Base-by-base conservation (phyloP, 345 rosid genomes). In the Salix arbutifolia region DNA sequence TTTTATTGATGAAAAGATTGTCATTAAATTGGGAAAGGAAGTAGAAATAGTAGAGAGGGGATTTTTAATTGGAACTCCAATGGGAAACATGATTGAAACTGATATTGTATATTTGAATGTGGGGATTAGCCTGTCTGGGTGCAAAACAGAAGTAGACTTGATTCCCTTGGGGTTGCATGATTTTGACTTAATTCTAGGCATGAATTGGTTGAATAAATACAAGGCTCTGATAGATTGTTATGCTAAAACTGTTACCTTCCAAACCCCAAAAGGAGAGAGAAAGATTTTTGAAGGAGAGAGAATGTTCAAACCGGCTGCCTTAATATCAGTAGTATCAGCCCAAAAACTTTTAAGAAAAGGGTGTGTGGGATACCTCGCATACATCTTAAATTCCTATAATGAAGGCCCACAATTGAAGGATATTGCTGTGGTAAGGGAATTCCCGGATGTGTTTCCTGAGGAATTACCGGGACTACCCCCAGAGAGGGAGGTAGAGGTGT, bases 291-390 rank as follows among this genome's bases (percentile, higher is more conserved):
- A 48, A 17, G 50, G 21, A 17, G 56, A 50, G 21, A 50, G 56
- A 0, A 0, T 17, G 18, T 7, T 16, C 6, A 50, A 17, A 17
- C 0, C 21, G 6, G 0, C 6, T 0, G 8, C 2, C 8, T 0
- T 31, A 31, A 31, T 31, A 31, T 31, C 0, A 5, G 0, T 31
- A 0, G 33, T 31, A 31, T 3, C 5, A 31, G 33, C 33, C 33
- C 33, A 31, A 5, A 31, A 31, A 31, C 33, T 31, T 0, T 31
- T 31, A 0, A 31, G 33, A 31, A 31, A 31, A 4, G 5, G 33
- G 33, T 31, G 33, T 31, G 0, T 31, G 0, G 33, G 33, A 0
- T 31, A 31, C 5, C 33, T 31, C 33, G 0, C 5, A 4, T 31
- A 31, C 0, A 31, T 50, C 0, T 48, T 48, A 16, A 48, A 48